Conservation (phyloP, 139 green algal genomes). For the Picochlorum sp. region DNA sequence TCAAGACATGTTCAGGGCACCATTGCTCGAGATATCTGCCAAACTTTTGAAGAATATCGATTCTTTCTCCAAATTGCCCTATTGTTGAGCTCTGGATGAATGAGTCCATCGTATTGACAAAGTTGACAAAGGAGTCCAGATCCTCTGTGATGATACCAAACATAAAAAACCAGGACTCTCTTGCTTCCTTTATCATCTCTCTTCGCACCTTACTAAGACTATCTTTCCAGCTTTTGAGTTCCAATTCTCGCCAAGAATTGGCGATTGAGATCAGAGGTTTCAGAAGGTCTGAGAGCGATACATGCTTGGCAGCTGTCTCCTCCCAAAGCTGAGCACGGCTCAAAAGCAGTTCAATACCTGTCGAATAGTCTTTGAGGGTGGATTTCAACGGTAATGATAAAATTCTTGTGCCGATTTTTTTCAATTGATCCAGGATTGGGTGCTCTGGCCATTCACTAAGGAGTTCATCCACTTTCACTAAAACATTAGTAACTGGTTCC, state of each 20-base stretch:
- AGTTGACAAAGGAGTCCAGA: conserved; percentile 7
- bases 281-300: conserved; percentile 68
- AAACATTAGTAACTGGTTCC: conserved; percentile 33
- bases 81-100: conserved; percentile 80
- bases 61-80: conserved; percentile 73
- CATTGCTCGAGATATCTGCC: conserved; percentile 12
- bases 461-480: conserved; percentile 52
- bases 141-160: conserved; percentile 55
- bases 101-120: conserved; percentile 62
- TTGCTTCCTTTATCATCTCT: conserved; percentile 28
- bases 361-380: conserved; percentile 78
- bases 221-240: conserved; percentile 77
- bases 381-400: conserved; percentile 48
- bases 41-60: conserved; percentile 70
- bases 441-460: conserved; percentile 91
- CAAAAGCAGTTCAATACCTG: conserved; percentile 91
- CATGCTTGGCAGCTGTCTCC: conserved; percentile 79
- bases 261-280: conserved; percentile 52
- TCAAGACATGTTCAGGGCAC: background rate
- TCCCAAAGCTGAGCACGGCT: conserved; percentile 82
- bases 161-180: conserved; percentile 85
- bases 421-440: conserved; percentile 72
- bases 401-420: conserved; percentile 68
- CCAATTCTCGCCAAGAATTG: conserved; percentile 78
- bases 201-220: conserved; percentile 39